These are phyloP conservation scores for Botryotinia calthae DNA, from an alignment of 2,329 filamentous ascomycete species.

Conservation along the genomic window DNA sequence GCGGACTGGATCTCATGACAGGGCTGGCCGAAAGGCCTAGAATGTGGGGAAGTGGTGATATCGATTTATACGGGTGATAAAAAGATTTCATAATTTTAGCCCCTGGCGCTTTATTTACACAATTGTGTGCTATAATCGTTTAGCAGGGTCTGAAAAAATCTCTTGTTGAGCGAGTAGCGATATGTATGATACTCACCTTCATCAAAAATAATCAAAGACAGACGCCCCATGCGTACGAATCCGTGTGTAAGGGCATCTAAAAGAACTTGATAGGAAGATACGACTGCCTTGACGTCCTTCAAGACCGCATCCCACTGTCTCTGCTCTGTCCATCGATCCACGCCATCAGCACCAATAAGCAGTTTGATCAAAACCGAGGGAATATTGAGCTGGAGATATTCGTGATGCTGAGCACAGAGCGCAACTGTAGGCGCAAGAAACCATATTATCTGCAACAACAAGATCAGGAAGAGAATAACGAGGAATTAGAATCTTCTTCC, in stretches of 20 bases:
- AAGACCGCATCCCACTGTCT: conserved; percentile 58
- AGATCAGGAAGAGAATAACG: conserved; percentile 8
- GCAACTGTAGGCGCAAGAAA: conserved; percentile 69
- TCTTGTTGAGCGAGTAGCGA: not conserved
- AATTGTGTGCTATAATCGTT: conserved; percentile 37
- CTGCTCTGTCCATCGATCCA: conserved; percentile 62
- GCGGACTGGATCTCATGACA: conserved; percentile 35
- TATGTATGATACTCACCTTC: conserved; percentile 49
- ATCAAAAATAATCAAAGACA: conserved; percentile 63
- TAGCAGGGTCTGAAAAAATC: not conserved
- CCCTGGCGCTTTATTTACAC: conserved; percentile 35
- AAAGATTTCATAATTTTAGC: conserved; percentile 37
- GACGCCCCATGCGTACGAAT: conserved; percentile 54
- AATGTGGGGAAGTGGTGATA: conserved; percentile 32
- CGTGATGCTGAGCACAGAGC: conserved; percentile 64
- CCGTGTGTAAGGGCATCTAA: conserved; percentile 60
- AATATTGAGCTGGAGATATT: conserved; percentile 59
- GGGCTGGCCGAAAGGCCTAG: conserved; percentile 39
- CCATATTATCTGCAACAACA: conserved; percentile 56
- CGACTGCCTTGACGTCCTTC: conserved; percentile 54
- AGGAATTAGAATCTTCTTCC: not conserved
- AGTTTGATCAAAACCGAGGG: conserved; percentile 51
- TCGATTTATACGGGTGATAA: conserved; percentile 33
- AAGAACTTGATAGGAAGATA: conserved; percentile 60
- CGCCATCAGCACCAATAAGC: conserved; percentile 56